Conservation (phyloP, 495 filamentous ascomycete genomes). For the Hypoxylon fuscum region DNA sequence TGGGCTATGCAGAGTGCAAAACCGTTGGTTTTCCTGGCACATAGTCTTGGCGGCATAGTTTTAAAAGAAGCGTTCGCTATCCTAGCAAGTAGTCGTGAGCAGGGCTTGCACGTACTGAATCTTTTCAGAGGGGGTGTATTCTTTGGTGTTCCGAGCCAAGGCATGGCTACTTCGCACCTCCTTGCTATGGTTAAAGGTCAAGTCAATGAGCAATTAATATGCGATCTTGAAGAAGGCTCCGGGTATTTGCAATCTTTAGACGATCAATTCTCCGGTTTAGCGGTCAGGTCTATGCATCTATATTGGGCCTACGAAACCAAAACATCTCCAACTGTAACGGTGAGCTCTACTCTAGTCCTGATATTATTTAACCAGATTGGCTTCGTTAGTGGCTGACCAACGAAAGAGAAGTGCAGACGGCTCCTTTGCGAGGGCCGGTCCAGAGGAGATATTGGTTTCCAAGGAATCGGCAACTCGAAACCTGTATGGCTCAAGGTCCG, state of each 20-base stretch:
- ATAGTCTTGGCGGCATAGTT: slow-evolving; percentile 49
- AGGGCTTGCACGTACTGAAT: neutral
- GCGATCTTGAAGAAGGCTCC: slow-evolving; percentile 15
- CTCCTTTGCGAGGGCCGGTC: slow-evolving; percentile 1
- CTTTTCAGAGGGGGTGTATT: slow-evolving; percentile 24
- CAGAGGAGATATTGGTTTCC: slow-evolving; percentile 11
- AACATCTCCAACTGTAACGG: slow-evolving; percentile 16
- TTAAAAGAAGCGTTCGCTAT: slow-evolving; percentile 30
- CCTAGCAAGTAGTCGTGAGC: slow-evolving; percentile 4
- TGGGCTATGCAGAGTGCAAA: slow-evolving; percentile 17
- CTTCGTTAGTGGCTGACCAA: neutral
- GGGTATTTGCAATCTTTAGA: slow-evolving; percentile 10
- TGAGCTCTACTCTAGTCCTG: neutral
- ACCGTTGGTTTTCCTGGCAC: slow-evolving; percentile 44
- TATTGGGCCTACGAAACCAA: slow-evolving; percentile 29
- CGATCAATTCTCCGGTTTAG: slow-evolving; percentile 11
- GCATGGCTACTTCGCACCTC: slow-evolving; percentile 26
- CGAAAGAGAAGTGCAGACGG: neutral
- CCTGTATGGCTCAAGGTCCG: neutral
- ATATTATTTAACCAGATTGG: neutral
- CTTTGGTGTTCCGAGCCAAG: slow-evolving; percentile 38
- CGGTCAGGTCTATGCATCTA: neutral
- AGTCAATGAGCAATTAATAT: slow-evolving; percentile 20
- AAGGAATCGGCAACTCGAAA: slow-evolving; percentile 14
- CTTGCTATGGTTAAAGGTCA: slow-evolving; percentile 30